Conservation (phyloP, 1,284 basidiomycete genomes). For the Trichosporon sp. region DNA sequence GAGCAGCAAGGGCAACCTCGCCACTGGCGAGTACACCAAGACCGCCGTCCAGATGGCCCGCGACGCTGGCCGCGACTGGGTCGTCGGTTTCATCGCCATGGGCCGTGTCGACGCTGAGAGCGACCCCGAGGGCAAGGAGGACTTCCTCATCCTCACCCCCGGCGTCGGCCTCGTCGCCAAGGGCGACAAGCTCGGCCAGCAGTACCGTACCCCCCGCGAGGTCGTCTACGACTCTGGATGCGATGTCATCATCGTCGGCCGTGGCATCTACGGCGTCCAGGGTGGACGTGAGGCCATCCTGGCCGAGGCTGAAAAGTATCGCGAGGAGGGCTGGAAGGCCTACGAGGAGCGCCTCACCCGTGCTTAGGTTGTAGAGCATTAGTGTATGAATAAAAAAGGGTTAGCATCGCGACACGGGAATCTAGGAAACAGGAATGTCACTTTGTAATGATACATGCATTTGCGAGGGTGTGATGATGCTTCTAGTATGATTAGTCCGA, state of each 20-base stretch:
- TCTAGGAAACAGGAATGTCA: slow-evolving; percentile 1
- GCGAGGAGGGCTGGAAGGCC: slow-evolving; percentile 85
- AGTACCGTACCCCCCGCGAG: slow-evolving; percentile 88
- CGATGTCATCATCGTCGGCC: slow-evolving; percentile 96
- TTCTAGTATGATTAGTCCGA: slow-evolving; percentile 40
- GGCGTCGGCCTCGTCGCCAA: slow-evolving; percentile 83
- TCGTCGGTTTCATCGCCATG: slow-evolving; percentile 94
- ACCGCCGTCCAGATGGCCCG: slow-evolving; percentile 85
- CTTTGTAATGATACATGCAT: slow-evolving; percentile 23
- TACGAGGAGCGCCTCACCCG: slow-evolving; percentile 64
- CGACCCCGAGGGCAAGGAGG: slow-evolving; percentile 61
- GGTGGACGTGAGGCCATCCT: slow-evolving; percentile 65
- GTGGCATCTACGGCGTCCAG: slow-evolving; percentile 82
- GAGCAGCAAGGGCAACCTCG: slow-evolving; percentile 86
- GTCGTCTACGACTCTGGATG: slow-evolving; percentile 84
- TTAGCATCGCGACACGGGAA: background rate
- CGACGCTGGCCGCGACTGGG: slow-evolving; percentile 72
- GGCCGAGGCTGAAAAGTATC: slow-evolving; percentile 79
- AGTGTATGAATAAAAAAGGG: background rate
- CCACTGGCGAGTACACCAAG: slow-evolving; percentile 80
- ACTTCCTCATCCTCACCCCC: slow-evolving; percentile 90
- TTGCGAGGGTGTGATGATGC: background rate
- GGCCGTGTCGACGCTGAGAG: slow-evolving; percentile 68
- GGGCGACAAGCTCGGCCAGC: slow-evolving; percentile 91
- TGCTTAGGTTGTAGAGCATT: slow-evolving; percentile 23